Base-by-base conservation (phyloP, 768 basidiomycete species). In the Krasilnikovozyma curviuscula region DNA sequence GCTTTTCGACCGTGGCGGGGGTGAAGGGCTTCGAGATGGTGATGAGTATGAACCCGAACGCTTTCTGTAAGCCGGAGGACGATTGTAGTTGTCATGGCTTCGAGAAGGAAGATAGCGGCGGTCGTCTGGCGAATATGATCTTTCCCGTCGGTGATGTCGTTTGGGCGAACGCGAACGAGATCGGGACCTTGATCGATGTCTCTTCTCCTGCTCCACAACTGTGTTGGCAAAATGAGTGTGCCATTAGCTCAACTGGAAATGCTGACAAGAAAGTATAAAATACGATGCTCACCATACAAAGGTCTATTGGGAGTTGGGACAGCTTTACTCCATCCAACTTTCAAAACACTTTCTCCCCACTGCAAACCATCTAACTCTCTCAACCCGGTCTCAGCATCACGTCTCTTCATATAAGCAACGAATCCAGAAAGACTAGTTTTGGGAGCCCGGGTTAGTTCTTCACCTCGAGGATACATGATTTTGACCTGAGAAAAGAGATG, bases 241-340 rank as follows among this genome's bases (percentile, higher is more conserved):
- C 37, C n/a, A n/a, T n/a, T n/a, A n/a, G n/a, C n/a, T n/a, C n/a
- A n/a, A n/a, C n/a, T n/a, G n/a, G n/a, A n/a, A n/a, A n/a, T n/a
- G n/a, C n/a, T n/a, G n/a, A n/a, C n/a, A 10, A 5, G 35, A 7
- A 37, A 18, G 18, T 34, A 12, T 34, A 30, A 10, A n/a, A 40
- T 18, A 24, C 3, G 21, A 25, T 6, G 57, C 68, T 57, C 52
- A 93, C 91, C 76, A 68, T 83, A 95, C 1, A 65, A 52, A 7
- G 71, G 62, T 62, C 78, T 80, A 1, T 72, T 67, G 27, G 81
- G 84, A 38, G 93, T 68, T 14, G 86, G 81, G 6, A 97, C 83
- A 2, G 89, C 83, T 66, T 97, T 97, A 61, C 91, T 91, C 89
- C 91, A 98, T 13, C 86, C 86, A 5, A 89, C 84, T 13, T 84